These are phyloP conservation scores for Areca catechu DNA, from an alignment of 176 grass and related monocot genomes.

Conservation along the genomic window DNA sequence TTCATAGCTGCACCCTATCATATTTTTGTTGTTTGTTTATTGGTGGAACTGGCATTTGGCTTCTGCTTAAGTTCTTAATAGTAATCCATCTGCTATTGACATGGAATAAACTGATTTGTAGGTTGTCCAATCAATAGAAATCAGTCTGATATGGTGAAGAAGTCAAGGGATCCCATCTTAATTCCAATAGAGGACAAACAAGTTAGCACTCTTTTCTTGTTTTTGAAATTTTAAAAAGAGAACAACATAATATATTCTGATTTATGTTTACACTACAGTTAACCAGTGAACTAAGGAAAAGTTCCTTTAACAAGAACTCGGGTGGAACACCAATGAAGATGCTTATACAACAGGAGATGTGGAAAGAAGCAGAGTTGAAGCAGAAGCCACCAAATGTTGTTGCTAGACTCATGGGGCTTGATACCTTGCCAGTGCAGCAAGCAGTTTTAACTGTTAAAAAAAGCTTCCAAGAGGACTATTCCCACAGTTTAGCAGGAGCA, in stretches of 20 bases:
- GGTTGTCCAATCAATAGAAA: slow-evolving; percentile 44
- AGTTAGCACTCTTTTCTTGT: slow-evolving; percentile 16
- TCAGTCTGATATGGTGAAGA: slow-evolving; percentile 22
- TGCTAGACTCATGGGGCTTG: slow-evolving; percentile 85
- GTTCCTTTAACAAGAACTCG: slow-evolving; percentile 40
- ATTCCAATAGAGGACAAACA: slow-evolving; percentile 55
- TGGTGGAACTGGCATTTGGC: background rate
- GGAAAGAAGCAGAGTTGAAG: slow-evolving; percentile 45
- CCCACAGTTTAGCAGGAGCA: slow-evolving; percentile 16
- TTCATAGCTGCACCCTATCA: background rate
- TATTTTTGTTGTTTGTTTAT: slow-evolving; percentile 4
- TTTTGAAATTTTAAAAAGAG: too few species aligned
- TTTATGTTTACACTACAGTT: slow-evolving; percentile 17
- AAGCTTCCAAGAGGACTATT: slow-evolving; percentile 13
- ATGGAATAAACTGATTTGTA: slow-evolving; percentile 12
- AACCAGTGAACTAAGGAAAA: slow-evolving; percentile 31
- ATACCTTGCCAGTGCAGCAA: slow-evolving; percentile 34
- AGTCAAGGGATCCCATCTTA: slow-evolving; percentile 25
- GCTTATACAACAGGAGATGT: slow-evolving; percentile 91
- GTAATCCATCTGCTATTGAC: slow-evolving; percentile 11
- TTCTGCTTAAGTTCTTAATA: background rate
- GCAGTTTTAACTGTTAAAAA: slow-evolving; percentile 18
- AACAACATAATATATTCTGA: background rate
- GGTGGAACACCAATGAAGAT: slow-evolving; percentile 55
- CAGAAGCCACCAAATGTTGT: slow-evolving; percentile 64